Evolutionary conservation across 441 rosid genomes (phyloP), one percentile per base, ranked within the genome.

Genomic region (Croton laevigatus): DNA sequence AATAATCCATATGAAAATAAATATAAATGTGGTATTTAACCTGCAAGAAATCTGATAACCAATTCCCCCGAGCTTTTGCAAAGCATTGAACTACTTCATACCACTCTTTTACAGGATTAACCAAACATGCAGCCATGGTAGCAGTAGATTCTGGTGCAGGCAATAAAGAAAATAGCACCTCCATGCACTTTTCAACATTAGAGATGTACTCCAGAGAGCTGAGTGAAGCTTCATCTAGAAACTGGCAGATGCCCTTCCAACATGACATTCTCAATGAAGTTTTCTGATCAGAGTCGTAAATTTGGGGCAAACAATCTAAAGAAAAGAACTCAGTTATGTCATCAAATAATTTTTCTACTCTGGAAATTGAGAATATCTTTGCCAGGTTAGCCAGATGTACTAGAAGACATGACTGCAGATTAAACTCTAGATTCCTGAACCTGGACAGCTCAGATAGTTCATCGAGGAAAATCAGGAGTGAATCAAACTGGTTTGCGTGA

Each of bases 171-270:
- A 91, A 90, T 34, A 94, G 82, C 73, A 86, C 73, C 80, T 88
- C 91, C 81, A 88, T 80, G 85, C 94, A 91, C 73, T 78, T 88
- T 65, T 88, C 92, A 63, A 87, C 75, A 75, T 76, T 79, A 53
- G 78, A 74, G 55, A 78, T 84, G 85, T 83, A 85, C 38, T 79
- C 88, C 65, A 80, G 62, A 66, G 89, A 87, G 72, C 84, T 84
- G 17, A 86, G 81, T 22, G 90, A 81, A 74, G 86, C 81, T 79
- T 86, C 94, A 69, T 87, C 93, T n/a, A 91, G 85, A 83, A 90
- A 88, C 66, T 76, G 89, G 73, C 55, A 71, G 61, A 91, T 86
- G 75, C 99, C 99, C 67, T 83, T 88, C 99, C 97, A 91, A 81
- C 87, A 88, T 59, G 93, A 84, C 73, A 86, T 75, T 66, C 89